phyloP scores from a whole-genome alignment of 306 rosid genomes.

The Cucumis hystrix region DNA sequence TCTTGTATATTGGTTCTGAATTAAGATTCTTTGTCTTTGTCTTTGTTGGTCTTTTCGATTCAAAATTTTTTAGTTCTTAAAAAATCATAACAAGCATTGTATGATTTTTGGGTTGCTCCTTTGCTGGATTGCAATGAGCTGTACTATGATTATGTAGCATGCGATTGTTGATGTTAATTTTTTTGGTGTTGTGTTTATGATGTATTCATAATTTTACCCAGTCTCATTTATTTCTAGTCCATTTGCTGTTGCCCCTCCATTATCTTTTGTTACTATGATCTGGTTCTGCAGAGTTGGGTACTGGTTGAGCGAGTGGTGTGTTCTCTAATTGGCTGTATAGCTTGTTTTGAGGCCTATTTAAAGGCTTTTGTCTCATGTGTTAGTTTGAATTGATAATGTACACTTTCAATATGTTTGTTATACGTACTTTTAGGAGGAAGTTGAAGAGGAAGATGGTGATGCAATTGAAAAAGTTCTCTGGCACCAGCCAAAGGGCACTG shows the following conservation, averaged over 20 bases:
- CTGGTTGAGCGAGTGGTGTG: neutral
- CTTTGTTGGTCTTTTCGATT: neutral
- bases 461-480: conserved; percentile 92
- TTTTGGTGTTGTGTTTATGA: neutral
- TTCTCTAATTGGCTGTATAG: neutral
- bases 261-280: neutral
- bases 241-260: neutral
- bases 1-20: conserved; percentile 3
- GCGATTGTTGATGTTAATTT: neutral
- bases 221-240: neutral
- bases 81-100: neutral
- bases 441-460: conserved; percentile 93
- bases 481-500: conserved; percentile 92
- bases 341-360: neutral
- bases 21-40: neutral
- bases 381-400: neutral
- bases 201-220: neutral
- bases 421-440: conserved; percentile 54
- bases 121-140: neutral
- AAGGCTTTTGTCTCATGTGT: neutral
- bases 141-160: neutral
- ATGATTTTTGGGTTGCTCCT: neutral
- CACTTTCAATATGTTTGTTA: conserved; percentile 1
- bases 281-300: neutral
- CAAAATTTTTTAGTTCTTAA: neutral